phyloP scores from a whole-genome alignment of 345 rosid genomes.

The Hypericum perforatum region DNA sequence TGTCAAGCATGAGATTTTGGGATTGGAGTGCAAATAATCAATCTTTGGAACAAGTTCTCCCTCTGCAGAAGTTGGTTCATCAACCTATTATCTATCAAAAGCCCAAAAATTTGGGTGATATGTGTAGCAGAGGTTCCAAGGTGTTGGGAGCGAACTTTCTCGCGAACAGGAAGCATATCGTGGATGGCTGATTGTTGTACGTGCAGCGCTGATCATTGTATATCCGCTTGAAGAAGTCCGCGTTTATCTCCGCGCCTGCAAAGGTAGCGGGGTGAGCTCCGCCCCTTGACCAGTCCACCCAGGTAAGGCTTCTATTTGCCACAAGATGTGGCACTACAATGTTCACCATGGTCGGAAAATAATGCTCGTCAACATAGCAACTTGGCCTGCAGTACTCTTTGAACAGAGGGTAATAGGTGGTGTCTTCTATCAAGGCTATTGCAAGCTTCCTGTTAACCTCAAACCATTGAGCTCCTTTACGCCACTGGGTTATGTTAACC shows the following conservation, averaged over 20 bases:
- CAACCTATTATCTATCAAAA: constrained; percentile 30
- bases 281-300: constrained; percentile 98
- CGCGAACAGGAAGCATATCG: constrained; percentile 56
- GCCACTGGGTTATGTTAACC: constrained; percentile 67
- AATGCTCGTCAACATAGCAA: constrained; percentile 92
- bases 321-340: constrained; percentile 44
- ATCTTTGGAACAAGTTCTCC: background rate
- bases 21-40: constrained; percentile 3
- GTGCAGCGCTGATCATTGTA: constrained; percentile 32
- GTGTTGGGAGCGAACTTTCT: constrained; percentile 81
- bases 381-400: constrained; percentile 67
- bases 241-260: constrained; percentile 56
- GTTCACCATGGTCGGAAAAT: constrained; percentile 89
- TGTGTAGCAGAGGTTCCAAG: constrained; percentile 49
- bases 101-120: constrained; percentile 25
- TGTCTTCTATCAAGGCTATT: constrained; percentile 53
- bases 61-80: background rate
- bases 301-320: constrained; percentile 81
- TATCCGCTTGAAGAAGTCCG: constrained; percentile 47
- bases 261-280: constrained; percentile 94
- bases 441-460: constrained; percentile 75
- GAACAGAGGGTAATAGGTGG: constrained; percentile 52
- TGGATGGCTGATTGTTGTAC: constrained; percentile 41
- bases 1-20: too few relatives aligned
- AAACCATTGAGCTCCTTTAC: constrained; percentile 96